Percentiles rank a stretch among this genome's conserved stretches.
Evolutionary conservation across 495 filamentous ascomycete genomes (phyloP).

Genomic region (Neurospora cerealis): DNA sequence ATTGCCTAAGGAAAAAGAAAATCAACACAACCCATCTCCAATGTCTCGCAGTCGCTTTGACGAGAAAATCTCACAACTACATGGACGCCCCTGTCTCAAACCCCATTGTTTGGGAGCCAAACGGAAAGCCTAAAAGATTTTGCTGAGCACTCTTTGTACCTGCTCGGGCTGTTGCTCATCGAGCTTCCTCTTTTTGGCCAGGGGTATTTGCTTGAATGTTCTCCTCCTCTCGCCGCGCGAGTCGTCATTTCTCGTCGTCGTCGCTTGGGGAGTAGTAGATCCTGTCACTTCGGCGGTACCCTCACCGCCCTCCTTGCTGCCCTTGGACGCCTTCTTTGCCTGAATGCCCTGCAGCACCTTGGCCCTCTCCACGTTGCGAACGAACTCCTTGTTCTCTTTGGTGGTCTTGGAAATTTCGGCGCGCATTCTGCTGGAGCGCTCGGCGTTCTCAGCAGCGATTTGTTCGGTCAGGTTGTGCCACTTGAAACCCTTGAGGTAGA

Average conservation of each 20-base stretch:
- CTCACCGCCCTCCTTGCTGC: slow-evolving; percentile 30
- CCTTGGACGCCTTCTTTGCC: slow-evolving; percentile 52
- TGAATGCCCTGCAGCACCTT: slow-evolving; percentile 66
- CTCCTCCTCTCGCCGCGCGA: slow-evolving; percentile 31
- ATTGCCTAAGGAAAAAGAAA: not conserved
- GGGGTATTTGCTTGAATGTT: slow-evolving; percentile 65
- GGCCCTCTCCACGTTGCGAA: slow-evolving; percentile 63
- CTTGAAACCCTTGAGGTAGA: slow-evolving; percentile 77
- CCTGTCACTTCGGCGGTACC: slow-evolving; percentile 13
- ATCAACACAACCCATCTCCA: not conserved
- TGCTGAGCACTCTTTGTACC: slow-evolving; percentile 67
- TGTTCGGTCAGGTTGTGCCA: slow-evolving; percentile 54
- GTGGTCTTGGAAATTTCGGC: slow-evolving; percentile 69
- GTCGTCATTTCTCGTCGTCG: not conserved
- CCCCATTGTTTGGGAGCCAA: not conserved
- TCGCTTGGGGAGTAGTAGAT: not conserved
- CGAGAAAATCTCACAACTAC: not conserved
- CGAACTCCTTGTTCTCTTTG: slow-evolving; percentile 75
- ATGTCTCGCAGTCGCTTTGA: not conserved
- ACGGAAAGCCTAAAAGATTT: slow-evolving; percentile 53
- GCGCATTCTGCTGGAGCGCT: slow-evolving; percentile 66
- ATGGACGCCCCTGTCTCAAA: not conserved
- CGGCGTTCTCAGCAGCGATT: slow-evolving; percentile 71
- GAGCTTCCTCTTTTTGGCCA: slow-evolving; percentile 36
- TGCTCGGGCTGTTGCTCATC: slow-evolving; percentile 50